Evolutionary conservation across 192 early-diverging fungal species (phyloP), one percentile per base, ranked within the genome.

Genomic region (Backusella circina): DNA sequence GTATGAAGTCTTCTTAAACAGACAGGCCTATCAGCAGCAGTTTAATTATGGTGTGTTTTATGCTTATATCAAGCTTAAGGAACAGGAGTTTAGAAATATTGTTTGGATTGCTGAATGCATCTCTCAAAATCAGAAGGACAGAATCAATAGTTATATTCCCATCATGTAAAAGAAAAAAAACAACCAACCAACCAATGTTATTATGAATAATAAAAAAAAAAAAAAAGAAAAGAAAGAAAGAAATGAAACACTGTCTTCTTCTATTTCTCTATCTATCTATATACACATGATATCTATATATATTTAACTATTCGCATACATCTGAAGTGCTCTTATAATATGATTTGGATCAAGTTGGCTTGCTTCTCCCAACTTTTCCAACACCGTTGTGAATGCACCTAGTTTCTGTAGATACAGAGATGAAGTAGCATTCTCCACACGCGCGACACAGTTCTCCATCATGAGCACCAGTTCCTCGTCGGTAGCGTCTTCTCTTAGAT

Each of bases 71-170:
- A 94, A 96, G 81, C 85, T 99, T 72, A 97, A 96, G 88, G 98
- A 99, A 85, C 98, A 99, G 74, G 97, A 99, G 85, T 95, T 99
- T 71, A 88, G 98, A 44, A 99, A 99, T 81, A 95, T 99, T 85
- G 92, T 97, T 38, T 99, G 96, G 97, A 97, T 99, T 80, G 94
- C 96, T 35, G 97, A 99, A 86, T 98, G 97, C 82, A 98, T 99
- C 80, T 92, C 95, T n/a, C 97, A 97, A 86, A 90, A 94, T 73
- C 96, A 98, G 80, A 97, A 96, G 87, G 95, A 97, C 72, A 89
- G 93, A 78, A 95, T 99, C 85, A 91, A 88, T 84, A 95, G 92
- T 82, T 99, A 97, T 84, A 98, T 97, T 50, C 83, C 93, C 39
- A 70, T 77, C 15, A 44, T 77, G 61, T 77, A 72, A 76, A 41